These are phyloP conservation scores for Aureobasidium pullulans DNA, from an alignment of 2,329 filamentous ascomycete genomes.

Conservation along the genomic window DNA sequence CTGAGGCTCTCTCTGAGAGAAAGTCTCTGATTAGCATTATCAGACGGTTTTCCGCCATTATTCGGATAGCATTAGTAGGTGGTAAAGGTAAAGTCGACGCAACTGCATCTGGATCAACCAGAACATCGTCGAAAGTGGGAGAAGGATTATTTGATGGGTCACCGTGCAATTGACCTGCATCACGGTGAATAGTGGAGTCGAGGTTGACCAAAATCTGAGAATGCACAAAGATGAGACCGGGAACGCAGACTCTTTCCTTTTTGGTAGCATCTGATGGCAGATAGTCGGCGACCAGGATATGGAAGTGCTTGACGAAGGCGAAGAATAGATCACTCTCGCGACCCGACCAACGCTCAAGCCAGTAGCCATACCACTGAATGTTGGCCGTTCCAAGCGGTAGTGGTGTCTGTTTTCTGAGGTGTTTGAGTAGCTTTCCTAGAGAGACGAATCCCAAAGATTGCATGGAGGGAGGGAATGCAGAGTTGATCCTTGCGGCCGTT, in stretches of 20 bases:
- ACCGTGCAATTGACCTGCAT: constrained; percentile 36
- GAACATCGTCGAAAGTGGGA: constrained; percentile 59
- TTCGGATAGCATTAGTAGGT: constrained; percentile 62
- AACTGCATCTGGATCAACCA: constrained; percentile 59
- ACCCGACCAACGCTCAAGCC: constrained; percentile 79
- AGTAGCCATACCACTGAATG: constrained; percentile 78
- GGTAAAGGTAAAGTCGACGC: constrained; percentile 54
- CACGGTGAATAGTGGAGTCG: constrained; percentile 76
- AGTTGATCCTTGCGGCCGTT: constrained; percentile 55
- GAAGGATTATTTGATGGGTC: constrained; percentile 33
- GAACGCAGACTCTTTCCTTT: constrained; percentile 56
- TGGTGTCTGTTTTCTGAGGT: constrained; percentile 58
- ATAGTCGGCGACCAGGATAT: constrained; percentile 65
- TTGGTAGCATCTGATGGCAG: constrained; percentile 41
- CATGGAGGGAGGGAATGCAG: constrained; percentile 62
- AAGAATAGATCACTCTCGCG: constrained; percentile 85
- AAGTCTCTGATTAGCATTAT: constrained; percentile 77
- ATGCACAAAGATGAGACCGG: constrained; percentile 73
- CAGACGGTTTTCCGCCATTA: constrained; percentile 83
- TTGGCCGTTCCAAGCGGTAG: constrained; percentile 61
- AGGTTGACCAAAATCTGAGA: constrained; percentile 72
- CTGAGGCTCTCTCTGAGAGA: constrained; percentile 54
- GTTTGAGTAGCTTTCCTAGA: constrained; percentile 51
- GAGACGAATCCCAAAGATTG: constrained; percentile 56
- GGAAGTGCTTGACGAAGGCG: constrained; percentile 83